Conservation (phyloP, 2,329 filamentous ascomycete genomes). For the Hymenoscyphus scutula region DNA sequence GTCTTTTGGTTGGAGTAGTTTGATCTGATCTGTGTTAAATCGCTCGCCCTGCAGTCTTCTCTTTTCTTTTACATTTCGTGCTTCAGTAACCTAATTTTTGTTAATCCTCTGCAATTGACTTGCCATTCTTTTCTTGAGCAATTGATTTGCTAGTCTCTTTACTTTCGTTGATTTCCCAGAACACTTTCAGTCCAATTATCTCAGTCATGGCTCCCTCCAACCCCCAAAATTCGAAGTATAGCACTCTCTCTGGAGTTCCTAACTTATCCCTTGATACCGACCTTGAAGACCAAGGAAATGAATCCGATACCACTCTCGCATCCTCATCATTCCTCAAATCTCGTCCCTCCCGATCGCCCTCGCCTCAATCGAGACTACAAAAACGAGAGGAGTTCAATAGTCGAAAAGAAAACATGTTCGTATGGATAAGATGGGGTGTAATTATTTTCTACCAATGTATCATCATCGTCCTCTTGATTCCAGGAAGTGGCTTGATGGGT, state of each 20-base stretch:
- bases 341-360: constrained; percentile 5
- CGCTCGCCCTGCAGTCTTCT: background rate
- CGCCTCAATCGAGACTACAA: constrained; percentile 12
- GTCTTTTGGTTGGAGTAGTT: too few species aligned
- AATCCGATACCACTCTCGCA: constrained; percentile 31
- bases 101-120: constrained; percentile 4
- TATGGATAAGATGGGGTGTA: constrained; percentile 32
- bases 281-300: constrained; percentile 24
- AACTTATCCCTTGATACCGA: constrained; percentile 11
- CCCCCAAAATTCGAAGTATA: background rate
- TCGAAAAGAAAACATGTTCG: constrained; percentile 21
- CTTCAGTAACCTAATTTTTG: constrained; percentile 2
- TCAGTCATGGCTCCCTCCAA: constrained; percentile 8
- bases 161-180: background rate
- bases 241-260: background rate
- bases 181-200: constrained; percentile 1
- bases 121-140: constrained; percentile 12
- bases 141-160: constrained; percentile 10
- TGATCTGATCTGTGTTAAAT: background rate
- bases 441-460: constrained; percentile 31
- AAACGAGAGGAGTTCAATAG: constrained; percentile 15
- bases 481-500: constrained; percentile 18
- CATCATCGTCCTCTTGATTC: constrained; percentile 32
- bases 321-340: constrained; percentile 25
- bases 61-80: constrained; percentile 1